These are phyloP conservation scores for Botrytis fabae DNA, from an alignment of 2,329 filamentous ascomycete genomes.

Conservation along the genomic window DNA sequence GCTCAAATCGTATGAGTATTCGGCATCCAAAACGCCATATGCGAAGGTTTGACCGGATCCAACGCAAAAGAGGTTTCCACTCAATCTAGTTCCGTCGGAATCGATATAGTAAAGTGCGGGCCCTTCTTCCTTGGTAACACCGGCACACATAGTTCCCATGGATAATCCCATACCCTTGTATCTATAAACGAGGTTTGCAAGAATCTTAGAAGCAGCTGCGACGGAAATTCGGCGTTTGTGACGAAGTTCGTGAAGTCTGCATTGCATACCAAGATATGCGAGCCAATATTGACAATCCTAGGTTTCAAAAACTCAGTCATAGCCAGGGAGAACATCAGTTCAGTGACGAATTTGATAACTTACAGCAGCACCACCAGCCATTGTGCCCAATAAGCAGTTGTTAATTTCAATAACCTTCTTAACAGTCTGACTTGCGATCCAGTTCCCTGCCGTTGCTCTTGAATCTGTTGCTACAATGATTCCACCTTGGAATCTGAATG, in stretches of 20 bases:
- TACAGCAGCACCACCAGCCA: slow-evolving; percentile 95
- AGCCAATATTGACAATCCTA: slow-evolving; percentile 99
- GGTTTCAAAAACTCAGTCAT: slow-evolving; percentile 11
- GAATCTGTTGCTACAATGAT: slow-evolving; percentile 99
- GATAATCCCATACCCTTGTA: slow-evolving; percentile 99
- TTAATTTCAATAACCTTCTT: slow-evolving; percentile 99
- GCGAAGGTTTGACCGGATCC: slow-evolving; percentile 98
- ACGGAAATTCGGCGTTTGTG: slow-evolving; percentile 99
- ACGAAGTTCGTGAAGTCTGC: slow-evolving; percentile 96
- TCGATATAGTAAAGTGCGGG: slow-evolving; percentile 99
- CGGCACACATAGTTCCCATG: slow-evolving; percentile 99
- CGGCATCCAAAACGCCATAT: slow-evolving; percentile 94
- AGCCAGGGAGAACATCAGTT: background rate
- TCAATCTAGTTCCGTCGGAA: slow-evolving; percentile 87
- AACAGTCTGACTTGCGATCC: slow-evolving; percentile 99
- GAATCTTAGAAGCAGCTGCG: slow-evolving; percentile 95
- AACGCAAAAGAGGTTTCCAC: slow-evolving; percentile 97
- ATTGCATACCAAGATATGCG: slow-evolving; percentile 97
- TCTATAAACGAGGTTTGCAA: slow-evolving; percentile 95
- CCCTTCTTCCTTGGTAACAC: slow-evolving; percentile 91
- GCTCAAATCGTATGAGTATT: slow-evolving; percentile 87
- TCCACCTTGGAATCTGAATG: slow-evolving; percentile 96
- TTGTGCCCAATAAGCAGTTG: slow-evolving; percentile 88
- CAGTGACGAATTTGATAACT: slow-evolving; percentile 38
- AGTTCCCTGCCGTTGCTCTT: slow-evolving; percentile 93